Evolutionary conservation across 208 protist species (phyloP).

Genomic region (Leishmania tropica): DNA sequence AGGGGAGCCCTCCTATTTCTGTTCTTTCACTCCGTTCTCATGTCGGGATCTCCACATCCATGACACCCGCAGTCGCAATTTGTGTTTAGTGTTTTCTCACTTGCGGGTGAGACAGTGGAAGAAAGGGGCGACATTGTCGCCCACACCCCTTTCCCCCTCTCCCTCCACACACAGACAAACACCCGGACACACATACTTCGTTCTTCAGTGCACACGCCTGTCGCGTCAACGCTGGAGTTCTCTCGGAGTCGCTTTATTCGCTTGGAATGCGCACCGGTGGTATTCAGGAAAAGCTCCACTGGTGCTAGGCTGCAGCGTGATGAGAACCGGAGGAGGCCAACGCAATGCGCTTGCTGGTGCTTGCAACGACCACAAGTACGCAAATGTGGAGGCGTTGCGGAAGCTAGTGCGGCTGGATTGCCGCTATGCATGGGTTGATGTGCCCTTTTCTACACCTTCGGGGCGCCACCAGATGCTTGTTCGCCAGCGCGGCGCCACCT

Average conservation of each 20-base stretch:
- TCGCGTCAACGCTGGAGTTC: neutral
- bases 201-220: neutral
- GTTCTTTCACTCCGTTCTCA: neutral
- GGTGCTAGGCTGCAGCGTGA: neutral
- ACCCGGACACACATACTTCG: neutral
- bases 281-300: too few species aligned
- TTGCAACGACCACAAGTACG: conserved; percentile 10
- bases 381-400: conserved; percentile 11
- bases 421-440: conserved; percentile 25
- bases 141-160: neutral
- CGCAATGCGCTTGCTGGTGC: neutral
- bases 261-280: neutral
- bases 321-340: neutral
- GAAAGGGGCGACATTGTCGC: neutral
- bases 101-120: neutral
- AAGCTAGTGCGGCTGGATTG: conserved; percentile 10
- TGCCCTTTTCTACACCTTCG: neutral
- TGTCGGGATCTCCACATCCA: too few species aligned
- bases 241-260: neutral
- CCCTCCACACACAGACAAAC: neutral
- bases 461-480: conserved; percentile 2
- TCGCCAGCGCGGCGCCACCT: conserved; percentile 1
- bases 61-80: neutral
- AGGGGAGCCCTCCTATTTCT: neutral
- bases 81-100: neutral